phyloP scores from a whole-genome alignment of 2,329 filamentous ascomycete genomes.

The Cyphellophora attinorum region DNA sequence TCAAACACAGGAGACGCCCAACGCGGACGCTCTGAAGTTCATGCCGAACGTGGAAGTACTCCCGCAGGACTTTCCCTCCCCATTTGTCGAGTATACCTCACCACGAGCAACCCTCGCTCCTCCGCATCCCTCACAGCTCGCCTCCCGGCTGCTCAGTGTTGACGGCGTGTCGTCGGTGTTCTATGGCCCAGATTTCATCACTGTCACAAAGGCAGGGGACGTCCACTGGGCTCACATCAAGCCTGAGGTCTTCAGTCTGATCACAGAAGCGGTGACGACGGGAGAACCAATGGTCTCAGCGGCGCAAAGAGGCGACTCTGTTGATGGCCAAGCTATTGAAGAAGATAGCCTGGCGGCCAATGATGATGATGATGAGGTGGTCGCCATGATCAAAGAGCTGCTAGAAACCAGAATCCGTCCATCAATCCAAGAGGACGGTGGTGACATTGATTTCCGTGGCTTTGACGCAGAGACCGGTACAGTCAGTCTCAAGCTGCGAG shows the following conservation, averaged over 20 bases:
- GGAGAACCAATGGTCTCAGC: slow-evolving; percentile 73
- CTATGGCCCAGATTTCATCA: slow-evolving; percentile 93
- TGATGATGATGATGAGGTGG: slow-evolving; percentile 85
- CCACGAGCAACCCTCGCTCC: slow-evolving; percentile 81
- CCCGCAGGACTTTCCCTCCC: slow-evolving; percentile 59
- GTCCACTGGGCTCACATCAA: slow-evolving; percentile 92
- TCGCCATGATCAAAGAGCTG: slow-evolving; percentile 97
- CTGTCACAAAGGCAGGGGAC: slow-evolving; percentile 79
- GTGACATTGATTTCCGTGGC: slow-evolving; percentile 90
- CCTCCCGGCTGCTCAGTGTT: slow-evolving; percentile 80
- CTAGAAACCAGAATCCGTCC: slow-evolving; percentile 90
- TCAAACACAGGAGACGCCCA: slow-evolving; percentile 90
- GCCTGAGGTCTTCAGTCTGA: slow-evolving; percentile 88
- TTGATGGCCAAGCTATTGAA: slow-evolving; percentile 35
- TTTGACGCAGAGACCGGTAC: slow-evolving; percentile 76
- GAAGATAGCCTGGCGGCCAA: slow-evolving; percentile 72
- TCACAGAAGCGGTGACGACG: slow-evolving; percentile 81
- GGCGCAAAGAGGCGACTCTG: slow-evolving; percentile 49
- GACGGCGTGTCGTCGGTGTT: slow-evolving; percentile 94
- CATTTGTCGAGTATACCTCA: slow-evolving; percentile 85
- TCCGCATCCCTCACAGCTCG: slow-evolving; percentile 83
- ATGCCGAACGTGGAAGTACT: slow-evolving; percentile 81
- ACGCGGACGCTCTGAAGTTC: slow-evolving; percentile 91
- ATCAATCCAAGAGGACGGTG: slow-evolving; percentile 93
- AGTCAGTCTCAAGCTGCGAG: slow-evolving; percentile 78